Evolutionary conservation across 345 rosid genomes (phyloP).

Genomic region (Euphorbia tirucalli): DNA sequence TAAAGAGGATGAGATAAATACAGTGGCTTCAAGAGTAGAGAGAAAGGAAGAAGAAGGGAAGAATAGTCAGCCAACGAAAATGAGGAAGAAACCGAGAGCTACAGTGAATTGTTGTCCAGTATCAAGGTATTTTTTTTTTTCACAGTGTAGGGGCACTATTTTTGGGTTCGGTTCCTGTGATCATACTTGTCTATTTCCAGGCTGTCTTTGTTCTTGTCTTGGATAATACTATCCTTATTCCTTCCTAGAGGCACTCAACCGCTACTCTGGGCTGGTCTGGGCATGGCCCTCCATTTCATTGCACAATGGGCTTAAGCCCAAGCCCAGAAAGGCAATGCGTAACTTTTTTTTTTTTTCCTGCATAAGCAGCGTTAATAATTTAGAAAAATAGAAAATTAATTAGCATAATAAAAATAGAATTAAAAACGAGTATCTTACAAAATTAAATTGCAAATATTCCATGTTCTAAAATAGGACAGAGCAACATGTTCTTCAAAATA

Average conservation of each 20-base stretch:
- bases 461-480: too few relatives aligned
- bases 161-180: slow-evolving; percentile 6
- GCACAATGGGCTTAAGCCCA: too few relatives aligned
- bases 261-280: not conserved
- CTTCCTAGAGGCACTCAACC: not conserved
- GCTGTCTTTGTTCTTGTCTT: not conserved
- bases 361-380: too few relatives aligned
- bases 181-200: not conserved
- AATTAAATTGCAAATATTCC: too few relatives aligned
- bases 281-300: too few relatives aligned
- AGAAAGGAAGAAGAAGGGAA: not conserved
- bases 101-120: slow-evolving; percentile 13
- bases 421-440: too few relatives aligned
- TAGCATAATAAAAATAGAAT: too few relatives aligned
- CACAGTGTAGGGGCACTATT: not conserved
- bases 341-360: too few relatives aligned
- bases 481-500: too few relatives aligned
- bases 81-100: slow-evolving; percentile 13
- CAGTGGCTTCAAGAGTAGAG: slow-evolving; percentile 12
- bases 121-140: not conserved
- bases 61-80: slow-evolving; percentile 18
- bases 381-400: too few relatives aligned
- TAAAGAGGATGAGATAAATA: slow-evolving; percentile 9
- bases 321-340: too few relatives aligned
- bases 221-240: not conserved